phyloP scores from a whole-genome alignment of 805 yeast species.

The Cyberlindnera galapagoensis region DNA sequence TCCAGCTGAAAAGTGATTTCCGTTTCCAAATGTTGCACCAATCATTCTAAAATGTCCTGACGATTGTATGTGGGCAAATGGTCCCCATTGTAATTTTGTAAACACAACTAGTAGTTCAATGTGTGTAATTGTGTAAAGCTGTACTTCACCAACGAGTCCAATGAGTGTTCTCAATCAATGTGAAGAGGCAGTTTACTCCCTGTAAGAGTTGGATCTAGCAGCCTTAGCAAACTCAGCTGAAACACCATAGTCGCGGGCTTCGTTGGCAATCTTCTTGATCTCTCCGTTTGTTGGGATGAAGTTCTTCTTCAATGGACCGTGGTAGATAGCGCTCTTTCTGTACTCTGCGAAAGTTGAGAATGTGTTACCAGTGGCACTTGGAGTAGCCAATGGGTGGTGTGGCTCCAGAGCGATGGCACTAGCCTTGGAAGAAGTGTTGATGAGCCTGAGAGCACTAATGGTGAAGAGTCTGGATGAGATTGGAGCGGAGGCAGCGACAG shows the following conservation, averaged over 20 bases:
- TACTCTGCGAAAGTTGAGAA: conserved; percentile 31
- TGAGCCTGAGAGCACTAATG: conserved; percentile 4
- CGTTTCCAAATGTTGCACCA: too few species aligned
- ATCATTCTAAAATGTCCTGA: too few species aligned
- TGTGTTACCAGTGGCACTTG: conserved; percentile 25
- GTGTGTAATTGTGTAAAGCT: too few species aligned
- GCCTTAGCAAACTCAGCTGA: conserved; percentile 17
- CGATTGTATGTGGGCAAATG: too few species aligned
- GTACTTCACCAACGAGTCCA: too few species aligned
- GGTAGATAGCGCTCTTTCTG: conserved; percentile 31
- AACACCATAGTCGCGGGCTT: conserved; percentile 21
- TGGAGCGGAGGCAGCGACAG: neutral
- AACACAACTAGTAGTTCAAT: too few species aligned
- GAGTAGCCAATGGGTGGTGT: conserved; percentile 5
- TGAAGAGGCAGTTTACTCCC: conserved; percentile 7
- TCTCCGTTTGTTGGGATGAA: conserved; percentile 5
- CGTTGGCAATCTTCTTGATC: conserved; percentile 15
- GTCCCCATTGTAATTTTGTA: too few species aligned
- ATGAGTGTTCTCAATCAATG: too few species aligned
- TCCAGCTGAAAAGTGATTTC: too few species aligned
- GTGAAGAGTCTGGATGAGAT: conserved; percentile 8
- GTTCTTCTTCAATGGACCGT: conserved; percentile 29
- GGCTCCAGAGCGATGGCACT: conserved; percentile 17
- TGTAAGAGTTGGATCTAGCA: conserved; percentile 21
- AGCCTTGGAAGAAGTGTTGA: conserved; percentile 18